Base-by-base conservation (phyloP, 1,284 basidiomycete genomes). In the Porodaedalea pini region DNA sequence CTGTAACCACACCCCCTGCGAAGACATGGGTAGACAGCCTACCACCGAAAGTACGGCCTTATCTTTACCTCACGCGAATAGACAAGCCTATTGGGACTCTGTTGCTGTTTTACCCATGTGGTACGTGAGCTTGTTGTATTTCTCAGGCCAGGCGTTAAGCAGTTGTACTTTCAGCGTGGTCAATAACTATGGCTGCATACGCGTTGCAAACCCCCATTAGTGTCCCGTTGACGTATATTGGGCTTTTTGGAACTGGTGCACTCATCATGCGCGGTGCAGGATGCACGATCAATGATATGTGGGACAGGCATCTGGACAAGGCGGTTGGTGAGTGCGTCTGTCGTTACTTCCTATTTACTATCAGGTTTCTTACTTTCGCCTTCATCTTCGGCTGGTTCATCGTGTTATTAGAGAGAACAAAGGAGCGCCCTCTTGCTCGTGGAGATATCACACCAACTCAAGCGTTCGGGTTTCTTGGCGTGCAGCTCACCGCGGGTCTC, bases 201-300 rank as follows among this genome's bases (percentile, higher is more conserved):
- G 85, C 88, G 10, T 72, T 83, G 5, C 77, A 86, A 29, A 72
- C 80, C 2, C 88, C 92, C 0, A 75, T 81, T 41, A 78, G 81
- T 4, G 80, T 79, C 0, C 88, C 92, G 7, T 67, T 92, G 57
- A 86, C 81, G 23, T 95, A 94, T 67, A 75, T 92, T 37, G 75
- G 81, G 25, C 77, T 99, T 0, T 99, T 99, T 67, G 95, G 91
- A 1, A 72, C 89, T 2, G 97, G 97, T 0, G 94, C 97, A 0
- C 67, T 98, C 43, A 81, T 99, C 56, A 99, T 99, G 97, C 86
- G 97, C 17, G 94, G 97, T 5, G 97, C 97, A 4, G 97, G 97
- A 4, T 99, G 97, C 70, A 98, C 94, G 0, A 97, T 99, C 67
- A 99, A 99, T 69, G 97, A 99, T 69, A 89, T 99, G 86, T 99